Evolutionary conservation across 2,329 filamentous ascomycete genomes (phyloP).

Genomic region (Monilinia fructicola): DNA sequence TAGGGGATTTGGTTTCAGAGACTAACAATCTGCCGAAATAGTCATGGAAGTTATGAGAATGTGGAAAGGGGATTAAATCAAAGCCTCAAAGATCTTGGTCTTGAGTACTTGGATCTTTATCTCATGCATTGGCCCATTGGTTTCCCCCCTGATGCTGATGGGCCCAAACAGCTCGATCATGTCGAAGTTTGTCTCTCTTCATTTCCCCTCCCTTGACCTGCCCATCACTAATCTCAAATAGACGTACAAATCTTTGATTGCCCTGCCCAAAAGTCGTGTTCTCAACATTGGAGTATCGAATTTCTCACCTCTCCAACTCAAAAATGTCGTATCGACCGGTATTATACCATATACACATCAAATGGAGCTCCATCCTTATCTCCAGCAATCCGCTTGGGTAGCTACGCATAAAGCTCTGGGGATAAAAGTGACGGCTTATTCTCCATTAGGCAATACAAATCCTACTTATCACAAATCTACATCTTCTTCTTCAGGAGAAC

Average conservation of each 20-base stretch:
- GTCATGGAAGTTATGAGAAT: constrained; percentile 12
- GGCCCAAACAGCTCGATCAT: constrained; percentile 43
- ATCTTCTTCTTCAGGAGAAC: background rate
- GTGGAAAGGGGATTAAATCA: constrained; percentile 47
- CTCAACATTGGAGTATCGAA: constrained; percentile 82
- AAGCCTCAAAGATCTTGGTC: constrained; percentile 58
- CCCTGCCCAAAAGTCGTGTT: constrained; percentile 66
- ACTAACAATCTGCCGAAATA: background rate
- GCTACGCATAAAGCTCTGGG: constrained; percentile 35
- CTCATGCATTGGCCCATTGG: constrained; percentile 68
- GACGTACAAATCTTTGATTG: constrained; percentile 70
- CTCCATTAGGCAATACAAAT: constrained; percentile 46
- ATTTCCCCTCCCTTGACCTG: no score
- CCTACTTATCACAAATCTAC: constrained; percentile 39
- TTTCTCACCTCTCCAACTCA: constrained; percentile 57
- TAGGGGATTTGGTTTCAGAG: background rate
- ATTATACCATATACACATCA: constrained; percentile 70
- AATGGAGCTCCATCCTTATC: constrained; percentile 76
- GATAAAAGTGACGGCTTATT: constrained; percentile 42
- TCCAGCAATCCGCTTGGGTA: constrained; percentile 53
- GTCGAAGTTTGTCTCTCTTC: background rate
- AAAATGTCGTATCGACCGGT: constrained; percentile 38
- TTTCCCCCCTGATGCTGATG: background rate
- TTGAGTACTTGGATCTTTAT: constrained; percentile 67
- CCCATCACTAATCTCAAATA: constrained; percentile 59